Conservation (phyloP, 805 yeast species). For the Candida pseudoglaebosa region DNA sequence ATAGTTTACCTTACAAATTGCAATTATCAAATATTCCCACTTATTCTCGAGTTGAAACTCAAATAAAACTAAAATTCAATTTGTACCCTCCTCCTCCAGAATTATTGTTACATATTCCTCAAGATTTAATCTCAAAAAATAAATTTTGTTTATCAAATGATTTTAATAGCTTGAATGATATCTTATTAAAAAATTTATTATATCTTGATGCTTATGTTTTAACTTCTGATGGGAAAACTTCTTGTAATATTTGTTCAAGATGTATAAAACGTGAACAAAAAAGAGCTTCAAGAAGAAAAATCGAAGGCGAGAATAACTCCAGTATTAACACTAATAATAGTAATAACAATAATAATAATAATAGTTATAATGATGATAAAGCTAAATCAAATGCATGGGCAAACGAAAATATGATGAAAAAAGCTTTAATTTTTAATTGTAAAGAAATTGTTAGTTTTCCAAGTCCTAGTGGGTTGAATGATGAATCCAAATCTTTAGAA, state of each 20-base stretch:
- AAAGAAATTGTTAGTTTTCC: conserved; percentile 80
- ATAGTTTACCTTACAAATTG: conserved; percentile 45
- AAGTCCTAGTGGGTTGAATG: conserved; percentile 45
- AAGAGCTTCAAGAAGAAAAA: conserved; percentile 88
- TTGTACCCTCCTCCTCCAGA: conserved; percentile 78
- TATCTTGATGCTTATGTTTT: conserved; percentile 80
- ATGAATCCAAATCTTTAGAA: conserved; percentile 39
- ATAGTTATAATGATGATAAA: conserved; percentile 29
- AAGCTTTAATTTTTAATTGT: conserved; percentile 88
- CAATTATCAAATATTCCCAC: conserved; percentile 63
- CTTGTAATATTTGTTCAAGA: conserved; percentile 77
- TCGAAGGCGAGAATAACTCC: conserved; percentile 37
- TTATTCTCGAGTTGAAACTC: conserved; percentile 92
- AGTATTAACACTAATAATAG: conserved; percentile 6
- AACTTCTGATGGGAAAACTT: conserved; percentile 43
- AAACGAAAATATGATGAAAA: conserved; percentile 66
- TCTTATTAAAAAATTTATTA: conserved; percentile 49
- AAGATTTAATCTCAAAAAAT: conserved; percentile 84
- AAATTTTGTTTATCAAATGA: conserved; percentile 63
- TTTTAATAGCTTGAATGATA: conserved; percentile 39
- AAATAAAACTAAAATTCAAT: conserved; percentile 69
- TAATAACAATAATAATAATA: conserved; percentile 8
- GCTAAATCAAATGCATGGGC: conserved; percentile 69
- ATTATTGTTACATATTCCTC: conserved; percentile 71
- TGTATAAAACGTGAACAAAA: conserved; percentile 92